Conservation (phyloP, 2,329 filamentous ascomycete genomes). For the Colletotrichum sp. region DNA sequence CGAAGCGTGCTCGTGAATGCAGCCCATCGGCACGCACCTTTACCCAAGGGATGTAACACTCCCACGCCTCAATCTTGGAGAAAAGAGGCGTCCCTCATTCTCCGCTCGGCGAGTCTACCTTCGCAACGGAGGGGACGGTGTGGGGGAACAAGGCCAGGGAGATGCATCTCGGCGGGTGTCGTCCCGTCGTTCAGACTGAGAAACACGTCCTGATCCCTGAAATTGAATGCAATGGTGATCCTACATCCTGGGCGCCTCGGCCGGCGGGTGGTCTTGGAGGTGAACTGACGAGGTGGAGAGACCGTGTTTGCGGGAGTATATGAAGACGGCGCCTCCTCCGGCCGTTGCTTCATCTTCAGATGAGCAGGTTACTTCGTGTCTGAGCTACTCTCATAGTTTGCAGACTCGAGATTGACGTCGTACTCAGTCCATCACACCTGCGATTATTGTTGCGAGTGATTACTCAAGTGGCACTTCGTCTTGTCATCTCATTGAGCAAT, state of each 20-base stretch:
- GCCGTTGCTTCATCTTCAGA: neutral
- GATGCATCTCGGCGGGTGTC: conserved; percentile 26
- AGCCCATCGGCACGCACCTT: neutral
- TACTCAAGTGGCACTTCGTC: neutral
- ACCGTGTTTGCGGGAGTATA: neutral
- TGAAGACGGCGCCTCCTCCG: conserved; percentile 1
- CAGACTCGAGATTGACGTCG: neutral
- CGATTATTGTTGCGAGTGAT: neutral
- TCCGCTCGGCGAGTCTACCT: neutral
- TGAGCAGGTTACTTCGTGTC: neutral
- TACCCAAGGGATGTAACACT: conserved; percentile 1
- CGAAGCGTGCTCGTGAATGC: neutral
- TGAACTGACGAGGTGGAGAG: neutral
- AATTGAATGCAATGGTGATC: neutral
- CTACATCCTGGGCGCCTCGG: neutral
- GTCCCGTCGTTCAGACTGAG: conserved; percentile 20
- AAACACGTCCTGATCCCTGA: neutral
- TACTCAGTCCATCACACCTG: neutral
- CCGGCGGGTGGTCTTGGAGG: neutral
- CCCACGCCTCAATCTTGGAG: neutral
- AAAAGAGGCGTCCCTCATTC: conserved; percentile 12
- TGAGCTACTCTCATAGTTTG: neutral
- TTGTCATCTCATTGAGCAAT: neutral
- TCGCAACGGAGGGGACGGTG: neutral
- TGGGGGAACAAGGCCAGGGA: conserved; percentile 9